Evolutionary conservation across 305 asterid genomes (phyloP), one percentile per base, ranked within the genome.

Genomic region (Fraxinus latifolia): DNA sequence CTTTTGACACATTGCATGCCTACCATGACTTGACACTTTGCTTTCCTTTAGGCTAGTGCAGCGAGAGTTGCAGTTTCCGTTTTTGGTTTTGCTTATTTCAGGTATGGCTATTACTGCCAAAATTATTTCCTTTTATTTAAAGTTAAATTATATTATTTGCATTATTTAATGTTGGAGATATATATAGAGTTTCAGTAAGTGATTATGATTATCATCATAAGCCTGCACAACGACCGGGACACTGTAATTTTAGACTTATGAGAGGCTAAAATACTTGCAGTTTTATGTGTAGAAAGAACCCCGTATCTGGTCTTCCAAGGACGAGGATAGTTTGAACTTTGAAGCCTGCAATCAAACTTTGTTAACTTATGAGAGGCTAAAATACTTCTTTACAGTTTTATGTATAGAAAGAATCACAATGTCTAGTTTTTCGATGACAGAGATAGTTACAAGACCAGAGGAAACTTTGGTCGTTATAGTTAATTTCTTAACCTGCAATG

Each of bases 31-130:
- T 86, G 39, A 84, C 82, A 25, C 82, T 47, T 77, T 90, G 82
- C 80, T 86, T 85, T 83, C 15, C 33, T 88, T 84, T 85, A 94
- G 99, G 97, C 84, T 96, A 90, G 91, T 89, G 85, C 93, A 96
- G 33, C 86, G 89, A 81, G 89, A 91, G 84, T 86, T 94, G 86
- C 90, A 88, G 79, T 96, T 94, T 85, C 99, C 99, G 80, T 96
- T 96, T 82, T 80, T 93, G 91, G 96, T 96, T 47, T 90, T 94
- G 82, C 99, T 96, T 58, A 91, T 96, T 87, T 96, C 99, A 90
- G 99, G 99, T 96, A 90, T 84, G 88, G 74, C 67, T 31, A 34
- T 77, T 80, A 58, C 81, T 82, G 79, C 82, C 7, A 36, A 7
- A 78, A 7, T 4, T 37, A 25, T 55, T 60, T 78, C 81, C 1